phyloP scores from a whole-genome alignment of 2,329 filamentous ascomycete genomes.

The Fusarium mundagurra region DNA sequence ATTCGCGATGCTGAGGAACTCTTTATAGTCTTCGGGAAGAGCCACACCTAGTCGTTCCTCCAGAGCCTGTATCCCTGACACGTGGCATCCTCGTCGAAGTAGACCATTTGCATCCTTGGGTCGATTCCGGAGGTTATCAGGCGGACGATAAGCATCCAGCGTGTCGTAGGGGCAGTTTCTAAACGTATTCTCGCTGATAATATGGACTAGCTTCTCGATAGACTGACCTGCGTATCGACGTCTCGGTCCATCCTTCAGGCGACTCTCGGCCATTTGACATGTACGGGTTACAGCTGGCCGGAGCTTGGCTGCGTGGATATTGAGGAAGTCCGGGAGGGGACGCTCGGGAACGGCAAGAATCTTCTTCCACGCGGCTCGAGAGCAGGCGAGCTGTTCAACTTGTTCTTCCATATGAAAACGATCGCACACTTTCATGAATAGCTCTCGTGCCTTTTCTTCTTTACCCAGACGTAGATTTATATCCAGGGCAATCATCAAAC shows the following conservation, averaged over 20 bases:
- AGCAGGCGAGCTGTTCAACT: constrained; percentile 7
- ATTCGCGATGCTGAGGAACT: background rate
- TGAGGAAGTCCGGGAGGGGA: background rate
- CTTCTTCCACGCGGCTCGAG: background rate
- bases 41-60: background rate
- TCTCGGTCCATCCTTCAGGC: background rate
- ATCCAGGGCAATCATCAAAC: constrained; percentile 16
- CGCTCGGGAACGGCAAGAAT: background rate
- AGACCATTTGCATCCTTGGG: background rate
- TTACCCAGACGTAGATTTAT: background rate
- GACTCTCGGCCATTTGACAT: background rate
- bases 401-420: background rate
- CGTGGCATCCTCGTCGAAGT: background rate
- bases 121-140: background rate
- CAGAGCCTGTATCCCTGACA: background rate
- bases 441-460: background rate
- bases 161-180: background rate
- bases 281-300: background rate
- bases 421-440: background rate
- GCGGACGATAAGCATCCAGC: background rate
- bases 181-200: constrained; percentile 5
- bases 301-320: constrained; percentile 4
- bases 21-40: constrained; percentile 1
- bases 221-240: background rate
- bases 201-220: background rate